A percentile compares a stretch with the other conserved stretches of the same genome.
Conservation (phyloP, 2,329 filamentous ascomycete species). For the Xylariaceae sp. region DNA sequence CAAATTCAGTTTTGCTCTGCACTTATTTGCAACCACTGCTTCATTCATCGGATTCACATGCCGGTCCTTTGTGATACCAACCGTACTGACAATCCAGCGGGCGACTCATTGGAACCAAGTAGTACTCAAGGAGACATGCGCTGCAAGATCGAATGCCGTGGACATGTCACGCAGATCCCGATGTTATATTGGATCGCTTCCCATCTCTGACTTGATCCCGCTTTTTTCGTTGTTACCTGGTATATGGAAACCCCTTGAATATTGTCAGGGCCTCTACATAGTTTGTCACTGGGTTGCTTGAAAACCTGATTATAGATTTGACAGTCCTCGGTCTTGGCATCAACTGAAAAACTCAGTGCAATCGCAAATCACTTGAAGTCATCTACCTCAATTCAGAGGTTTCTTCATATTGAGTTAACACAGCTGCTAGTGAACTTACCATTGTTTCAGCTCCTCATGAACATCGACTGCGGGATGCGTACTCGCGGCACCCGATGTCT, state of each 20-base stretch:
- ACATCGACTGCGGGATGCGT: too few species aligned
- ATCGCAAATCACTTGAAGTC: neutral
- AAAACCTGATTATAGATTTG: too few species aligned
- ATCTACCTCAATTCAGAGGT: neutral
- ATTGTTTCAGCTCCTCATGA: too few species aligned
- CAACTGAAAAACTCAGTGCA: neutral
- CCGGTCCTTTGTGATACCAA: slow-evolving; percentile 1
- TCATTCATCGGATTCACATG: neutral
- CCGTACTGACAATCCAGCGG: neutral
- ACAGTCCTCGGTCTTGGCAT: neutral
- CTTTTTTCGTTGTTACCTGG: too few species aligned
- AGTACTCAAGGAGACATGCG: slow-evolving; percentile 5
- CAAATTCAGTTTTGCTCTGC: too few species aligned
- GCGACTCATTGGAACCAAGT: neutral
- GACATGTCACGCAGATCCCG: slow-evolving; percentile 5
- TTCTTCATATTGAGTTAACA: neutral
- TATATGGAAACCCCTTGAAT: too few species aligned
- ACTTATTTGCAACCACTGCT: too few species aligned
- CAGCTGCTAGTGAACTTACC: too few species aligned
- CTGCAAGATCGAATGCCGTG: slow-evolving; percentile 14
- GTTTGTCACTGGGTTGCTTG: too few species aligned
- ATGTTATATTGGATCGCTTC: neutral
- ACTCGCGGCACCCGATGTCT: too few species aligned
- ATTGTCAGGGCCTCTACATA: too few species aligned
- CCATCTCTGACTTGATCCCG: too few species aligned